phyloP scores from a whole-genome alignment of 2,329 filamentous ascomycete species.

The Delphinella strobiligena region DNA sequence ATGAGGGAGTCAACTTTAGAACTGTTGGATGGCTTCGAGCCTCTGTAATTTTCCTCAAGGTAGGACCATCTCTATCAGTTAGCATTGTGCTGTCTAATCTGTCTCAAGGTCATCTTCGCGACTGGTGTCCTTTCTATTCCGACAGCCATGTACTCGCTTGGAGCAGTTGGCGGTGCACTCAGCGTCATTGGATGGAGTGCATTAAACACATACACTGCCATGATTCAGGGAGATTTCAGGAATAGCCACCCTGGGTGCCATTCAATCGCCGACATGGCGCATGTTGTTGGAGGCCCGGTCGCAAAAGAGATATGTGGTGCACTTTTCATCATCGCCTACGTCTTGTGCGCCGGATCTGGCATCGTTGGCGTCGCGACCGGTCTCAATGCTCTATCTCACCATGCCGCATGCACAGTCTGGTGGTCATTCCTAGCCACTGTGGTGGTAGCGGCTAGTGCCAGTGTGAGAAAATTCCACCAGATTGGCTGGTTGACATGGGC shows the following conservation, averaged over 20 bases:
- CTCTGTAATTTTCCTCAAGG: conserved; percentile 41
- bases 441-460: conserved; percentile 37
- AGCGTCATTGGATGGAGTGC: conserved; percentile 36
- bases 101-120: conserved; percentile 31
- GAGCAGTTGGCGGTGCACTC: conserved; percentile 35
- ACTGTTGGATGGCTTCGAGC: conserved; percentile 42
- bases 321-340: conserved; percentile 46
- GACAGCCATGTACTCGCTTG: conserved; percentile 34
- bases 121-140: conserved; percentile 40
- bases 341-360: conserved; percentile 44
- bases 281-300: conserved; percentile 40
- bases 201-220: conserved; percentile 38
- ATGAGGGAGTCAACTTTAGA: conserved; percentile 39
- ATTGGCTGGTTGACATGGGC: conserved; percentile 51
- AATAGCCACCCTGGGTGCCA: conserved; percentile 40
- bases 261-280: conserved; percentile 46
- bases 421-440: conserved; percentile 43
- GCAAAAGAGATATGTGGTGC: conserved; percentile 42
- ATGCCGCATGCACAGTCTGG: conserved; percentile 48
- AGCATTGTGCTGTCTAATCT: not conserved
- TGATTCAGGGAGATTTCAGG: conserved; percentile 41
- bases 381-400: conserved; percentile 47
- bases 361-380: conserved; percentile 48
- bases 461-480: conserved; percentile 46
- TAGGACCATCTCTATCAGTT: not conserved